Conservation (phyloP, 2,329 filamentous ascomycete species). For the Cadophora malorum region DNA sequence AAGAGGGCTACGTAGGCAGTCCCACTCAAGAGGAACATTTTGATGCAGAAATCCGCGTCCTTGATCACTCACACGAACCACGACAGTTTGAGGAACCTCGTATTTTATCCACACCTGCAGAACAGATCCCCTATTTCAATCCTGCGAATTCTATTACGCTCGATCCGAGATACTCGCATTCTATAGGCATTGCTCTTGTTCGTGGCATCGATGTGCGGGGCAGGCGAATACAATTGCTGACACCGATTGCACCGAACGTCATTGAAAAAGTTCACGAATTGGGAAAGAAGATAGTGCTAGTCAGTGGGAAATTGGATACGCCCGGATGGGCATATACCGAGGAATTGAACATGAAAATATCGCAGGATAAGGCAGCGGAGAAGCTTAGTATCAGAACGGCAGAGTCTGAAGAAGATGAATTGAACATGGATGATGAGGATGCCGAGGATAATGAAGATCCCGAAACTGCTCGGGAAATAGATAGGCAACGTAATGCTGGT, state of each 20-base stretch:
- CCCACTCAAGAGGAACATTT: constrained; percentile 16
- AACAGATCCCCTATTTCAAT: constrained; percentile 67
- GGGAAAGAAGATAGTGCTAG: constrained; percentile 62
- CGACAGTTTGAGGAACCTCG: constrained; percentile 25
- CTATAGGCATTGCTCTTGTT: constrained; percentile 71
- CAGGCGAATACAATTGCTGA: constrained; percentile 67
- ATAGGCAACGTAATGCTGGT: constrained; percentile 31
- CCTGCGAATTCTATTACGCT: constrained; percentile 60
- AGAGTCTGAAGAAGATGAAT: constrained; percentile 10
- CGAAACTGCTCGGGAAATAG: constrained; percentile 19
- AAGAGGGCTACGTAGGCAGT: constrained; percentile 9
- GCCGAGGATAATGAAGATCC: constrained; percentile 19
- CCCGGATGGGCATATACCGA: constrained; percentile 75
- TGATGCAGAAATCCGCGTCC: constrained; percentile 25
- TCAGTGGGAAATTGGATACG: constrained; percentile 72
- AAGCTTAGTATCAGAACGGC: constrained; percentile 22
- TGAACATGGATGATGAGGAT: constrained; percentile 15
- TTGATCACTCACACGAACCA: constrained; percentile 17
- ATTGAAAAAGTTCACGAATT: constrained; percentile 51
- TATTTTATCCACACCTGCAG: constrained; percentile 52
- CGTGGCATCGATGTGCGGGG: constrained; percentile 67
- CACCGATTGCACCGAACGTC: constrained; percentile 56
- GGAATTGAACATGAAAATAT: constrained; percentile 54
- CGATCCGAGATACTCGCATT: constrained; percentile 63
- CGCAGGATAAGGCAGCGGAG: constrained; percentile 36